Base-by-base conservation (phyloP, 176 grass and related monocot species). In the Juncus effusus region DNA sequence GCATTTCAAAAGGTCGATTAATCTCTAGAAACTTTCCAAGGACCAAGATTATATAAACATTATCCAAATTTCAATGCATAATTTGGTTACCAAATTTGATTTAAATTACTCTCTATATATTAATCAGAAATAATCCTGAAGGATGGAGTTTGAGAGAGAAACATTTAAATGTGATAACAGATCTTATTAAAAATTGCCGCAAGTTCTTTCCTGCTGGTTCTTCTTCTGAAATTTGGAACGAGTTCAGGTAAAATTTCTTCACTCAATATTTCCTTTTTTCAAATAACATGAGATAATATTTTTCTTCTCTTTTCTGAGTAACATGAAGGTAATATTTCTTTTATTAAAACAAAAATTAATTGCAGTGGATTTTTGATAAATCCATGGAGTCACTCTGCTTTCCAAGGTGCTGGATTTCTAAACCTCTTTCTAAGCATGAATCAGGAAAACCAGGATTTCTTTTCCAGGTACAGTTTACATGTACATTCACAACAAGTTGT, bases 1-100 rank as follows among this genome's bases (percentile, higher is more conserved):
- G 51, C 93, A 96, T 76, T 96, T 96, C 74, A 96, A 91, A 75
- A 91, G 88, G 93, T 88, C n/a, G n/a, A n/a, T n/a, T 74, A 64
- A 73, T 16, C 64, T 75, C 15, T 80, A 14, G 51, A 28, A 28
- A 28, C 19, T 28, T 28, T 28, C 19, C 19, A 28, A 28, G 0
- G 19, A 28, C 19, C 19, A 28, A 28, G 19, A 28, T 1, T 28
- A 28, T 28, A 28, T 28, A 28, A 28, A 47, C 4, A 1, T 2
- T 47, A 47, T 47, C 44, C 44, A 47, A 47, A 47, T 47, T 47
- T 47, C 9, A 47, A 6, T 47, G 19, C 19, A 28, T 28, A 28
- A 28, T 47, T 47, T 47, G 4, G 44, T 47, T 47, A 1, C 44
- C 44, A 47, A 47, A 47, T 47, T 47, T 47, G 44, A 47, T 2